These are phyloP conservation scores for Barnettozyma sucrosica DNA, from an alignment of 805 yeast species.

Conservation along the genomic window DNA sequence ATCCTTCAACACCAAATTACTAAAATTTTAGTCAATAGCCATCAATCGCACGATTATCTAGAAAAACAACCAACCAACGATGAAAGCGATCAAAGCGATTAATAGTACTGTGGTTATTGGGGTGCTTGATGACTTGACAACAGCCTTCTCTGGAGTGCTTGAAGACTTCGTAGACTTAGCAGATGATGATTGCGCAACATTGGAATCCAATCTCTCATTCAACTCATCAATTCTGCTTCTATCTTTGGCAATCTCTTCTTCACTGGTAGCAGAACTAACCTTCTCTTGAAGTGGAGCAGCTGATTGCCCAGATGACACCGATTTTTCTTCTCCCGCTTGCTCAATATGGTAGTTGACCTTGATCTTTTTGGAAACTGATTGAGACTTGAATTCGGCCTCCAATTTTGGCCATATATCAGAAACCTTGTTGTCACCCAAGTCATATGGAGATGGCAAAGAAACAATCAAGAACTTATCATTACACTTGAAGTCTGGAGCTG, in stretches of 20 bases:
- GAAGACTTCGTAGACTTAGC: constrained; percentile 2
- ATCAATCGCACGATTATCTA: constrained; percentile 1
- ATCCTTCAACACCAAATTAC: not conserved
- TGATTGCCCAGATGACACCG: constrained; percentile 5
- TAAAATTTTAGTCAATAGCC: not conserved
- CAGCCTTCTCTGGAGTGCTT: constrained; percentile 17
- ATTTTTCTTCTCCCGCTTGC: constrained; percentile 13
- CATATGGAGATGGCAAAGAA: constrained; percentile 68
- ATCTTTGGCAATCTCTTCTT: constrained; percentile 33
- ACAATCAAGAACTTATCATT: constrained; percentile 91
- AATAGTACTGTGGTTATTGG: constrained; percentile 46
- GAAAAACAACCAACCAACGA: constrained; percentile 66
- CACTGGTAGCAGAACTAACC: not conserved
- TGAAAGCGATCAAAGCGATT: constrained; percentile 49
- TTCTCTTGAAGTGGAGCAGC: constrained; percentile 10
- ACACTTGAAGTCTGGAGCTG: constrained; percentile 67
- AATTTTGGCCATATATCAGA: constrained; percentile 73
- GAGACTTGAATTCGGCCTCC: constrained; percentile 51
- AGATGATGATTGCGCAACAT: constrained; percentile 25
- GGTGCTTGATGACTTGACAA: constrained; percentile 30
- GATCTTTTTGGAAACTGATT: constrained; percentile 57
- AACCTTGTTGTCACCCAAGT: constrained; percentile 49
- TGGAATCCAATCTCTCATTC: constrained; percentile 40
- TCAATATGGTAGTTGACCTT: constrained; percentile 48
- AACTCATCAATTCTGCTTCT: constrained; percentile 38